Base-by-base conservation (phyloP, 176 grass and related monocot genomes). In the Aegilops speltoides region DNA sequence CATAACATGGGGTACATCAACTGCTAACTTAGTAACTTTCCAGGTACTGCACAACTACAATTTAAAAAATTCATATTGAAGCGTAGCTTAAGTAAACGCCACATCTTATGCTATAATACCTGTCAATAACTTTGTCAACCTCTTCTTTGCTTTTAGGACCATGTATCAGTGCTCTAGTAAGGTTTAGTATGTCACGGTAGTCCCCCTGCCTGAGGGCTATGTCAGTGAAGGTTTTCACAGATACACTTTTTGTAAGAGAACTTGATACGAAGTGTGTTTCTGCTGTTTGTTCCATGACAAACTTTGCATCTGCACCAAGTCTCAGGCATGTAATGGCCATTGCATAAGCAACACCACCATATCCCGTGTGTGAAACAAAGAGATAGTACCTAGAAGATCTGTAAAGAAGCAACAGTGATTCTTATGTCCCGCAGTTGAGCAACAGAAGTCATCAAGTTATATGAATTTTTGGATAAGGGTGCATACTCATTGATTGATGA, bases 121-220 rank as follows among this genome's bases (percentile, higher is more conserved):
- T 94, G 83, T 91, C 89, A 66, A 98, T 90, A 79, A 96, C 84
- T 70, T 59, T 77, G 85, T 98, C 97, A 76, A 98, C 97, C 68
- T 98, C 97, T 85, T 89, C 77, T 91, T 98, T 98, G 89, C 97
- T 94, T 82, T 98, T 92, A 50, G 97, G 97, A 36, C 97, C 97
- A 88, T 90, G 70, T 69, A 93, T 90, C 90, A 96, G 81, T 81
- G 95, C 94, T 89, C 97, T 94, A 79, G 90, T 98, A 64, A 98
- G 97, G 82, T 93, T 98, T 89, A 98, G 85, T 87, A 98, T 98
- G 87, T 98, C 97, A 60, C 94, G 88, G 64, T 96, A 98, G 19
- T 98, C 97, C 79, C 94, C 97, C 89, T 94, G 90, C 86, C 77
- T 98, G 64, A 96, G 86, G 67, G 84, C 84, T 77, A 93, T 84